Base-by-base conservation (phyloP, 768 basidiomycete genomes). In the Dacryopinax spathularia region DNA sequence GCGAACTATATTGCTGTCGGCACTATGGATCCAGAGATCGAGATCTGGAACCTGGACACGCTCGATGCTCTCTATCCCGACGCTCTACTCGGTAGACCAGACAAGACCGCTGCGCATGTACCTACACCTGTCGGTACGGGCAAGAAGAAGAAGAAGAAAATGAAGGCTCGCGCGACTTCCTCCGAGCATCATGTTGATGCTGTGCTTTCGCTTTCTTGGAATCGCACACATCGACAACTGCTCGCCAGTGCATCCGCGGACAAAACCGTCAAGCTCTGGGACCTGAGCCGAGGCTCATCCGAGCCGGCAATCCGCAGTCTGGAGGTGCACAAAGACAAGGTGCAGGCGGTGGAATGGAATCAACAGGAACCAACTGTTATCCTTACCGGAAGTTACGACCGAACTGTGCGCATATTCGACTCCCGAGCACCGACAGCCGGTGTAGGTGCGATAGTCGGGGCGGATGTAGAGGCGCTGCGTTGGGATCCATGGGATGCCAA, bases 281-380 rank as follows among this genome's bases (percentile, higher is more conserved):
- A 99, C 77, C 79, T 99, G 62, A 86, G 81, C 36, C 80, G 90
- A 77, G 83, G 61, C 71, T 76, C 64, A 70, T 78, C 68, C 70
- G 65, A 83, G 81, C 66, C 73, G 16, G 94, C 94, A 25, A 82
- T 97, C 69, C 81, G 91, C 64, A 92, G 87, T 68, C 98, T 94
- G 74, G 79, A 79, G 41, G 79, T 87, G 33, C 91, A 93, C 73
- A 89, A 84, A 72, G 93, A 96, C 74, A 97, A 95, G 77, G 90
- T 99, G 25, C 94, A 97, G 75, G 85, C 89, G 1, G 91, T 99
- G 7, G 88, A 93, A 69, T 99, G 96, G 96, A 96, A 96, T 72
- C 81, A 84, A 33, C 80, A 81, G 62, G 88, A 96, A 66, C 89
- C 94, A 20, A 89, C 87, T 9, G 91, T 96, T 29, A 77, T 99